phyloP scores from a whole-genome alignment of 2,329 filamentous ascomycete genomes.

The Fusarium sp. region DNA sequence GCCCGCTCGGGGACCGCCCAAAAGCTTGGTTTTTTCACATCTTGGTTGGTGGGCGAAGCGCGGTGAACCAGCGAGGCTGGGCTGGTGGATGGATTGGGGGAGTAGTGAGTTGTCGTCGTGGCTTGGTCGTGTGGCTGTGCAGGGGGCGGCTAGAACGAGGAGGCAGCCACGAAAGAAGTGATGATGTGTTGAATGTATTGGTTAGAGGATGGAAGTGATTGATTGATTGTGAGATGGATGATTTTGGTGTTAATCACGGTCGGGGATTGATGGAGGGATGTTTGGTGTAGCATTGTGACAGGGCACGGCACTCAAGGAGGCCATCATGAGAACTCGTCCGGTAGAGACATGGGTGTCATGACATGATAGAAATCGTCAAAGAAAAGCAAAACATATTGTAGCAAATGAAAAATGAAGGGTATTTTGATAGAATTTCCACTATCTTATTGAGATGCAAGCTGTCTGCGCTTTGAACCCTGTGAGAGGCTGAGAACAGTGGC shows the following conservation, averaged over 20 bases:
- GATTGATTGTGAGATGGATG: not conserved
- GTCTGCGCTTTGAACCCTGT: not conserved
- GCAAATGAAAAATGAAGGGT: not conserved
- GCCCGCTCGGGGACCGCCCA: conserved; percentile 21
- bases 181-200: not conserved
- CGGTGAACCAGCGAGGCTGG: conserved; percentile 27
- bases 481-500: conserved; percentile 22
- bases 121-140: conserved; percentile 40
- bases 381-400: not conserved
- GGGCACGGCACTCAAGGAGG: not conserved
- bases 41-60: conserved; percentile 38
- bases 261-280: not conserved
- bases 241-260: not conserved
- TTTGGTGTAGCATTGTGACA: not conserved
- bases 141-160: not conserved
- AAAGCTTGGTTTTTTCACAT: conserved; percentile 28
- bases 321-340: not conserved
- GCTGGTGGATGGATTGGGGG: conserved; percentile 6
- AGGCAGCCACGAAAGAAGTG: conserved; percentile 8
- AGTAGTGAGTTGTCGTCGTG: conserved; percentile 27
- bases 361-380: not conserved
- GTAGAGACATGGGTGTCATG: not conserved
- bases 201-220: not conserved
- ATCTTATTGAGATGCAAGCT: not conserved
- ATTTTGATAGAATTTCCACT: not conserved